Base-by-base conservation (phyloP, 441 rosid genomes). In the Pelargonium cotyledonis region DNA sequence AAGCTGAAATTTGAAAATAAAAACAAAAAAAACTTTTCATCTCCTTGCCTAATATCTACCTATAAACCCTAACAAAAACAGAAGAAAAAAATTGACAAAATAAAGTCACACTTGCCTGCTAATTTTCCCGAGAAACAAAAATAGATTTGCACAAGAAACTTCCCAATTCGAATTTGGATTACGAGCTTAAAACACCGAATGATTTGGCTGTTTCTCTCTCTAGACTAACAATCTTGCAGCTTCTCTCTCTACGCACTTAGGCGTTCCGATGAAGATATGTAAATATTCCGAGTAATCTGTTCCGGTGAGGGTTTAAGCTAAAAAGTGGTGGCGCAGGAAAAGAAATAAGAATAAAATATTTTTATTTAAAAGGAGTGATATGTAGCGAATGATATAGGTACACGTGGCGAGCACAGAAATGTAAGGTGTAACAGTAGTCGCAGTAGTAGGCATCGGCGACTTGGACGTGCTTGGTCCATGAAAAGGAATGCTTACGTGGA, bases 231-330 rank as follows among this genome's bases (percentile, higher is more conserved):
- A 57, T 18, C 5, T 18, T 19, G 63, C 10, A 8, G 62, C 3
- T 57, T 57, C 63, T 57, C 63, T 57, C 63, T 57, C 63, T 57
- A 57, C 14, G 29, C 63, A 57, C 63, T 19, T 29, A 57, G 63
- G 29, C 10, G 29, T 57, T 38, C 41, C 41, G 63, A 57, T 1
- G 23, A 5, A 57, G 58, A 51, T 26, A 8, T 6, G 6, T 18
- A 57, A 16, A 57, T 57, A 57, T 15, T 57, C 62, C 62, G 58
- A 51, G 18, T 16, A 51, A 51, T 51, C 58, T 51, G 58, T 51
- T 51, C 58, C 58, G 58, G 58, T 57, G 63, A 26, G 8, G 62
- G 62, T 11, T 18, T 38, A 38, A 38, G 6, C 41, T 38, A 38
- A 38, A 38, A 38, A 38, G 41, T 38, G 41, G 41, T 38, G 41